Percentiles rank a stretch among this genome's conserved stretches.
These are phyloP conservation scores for Silene noctiflora DNA, from an alignment of 179 eudicot genomes.

Conservation along the genomic window DNA sequence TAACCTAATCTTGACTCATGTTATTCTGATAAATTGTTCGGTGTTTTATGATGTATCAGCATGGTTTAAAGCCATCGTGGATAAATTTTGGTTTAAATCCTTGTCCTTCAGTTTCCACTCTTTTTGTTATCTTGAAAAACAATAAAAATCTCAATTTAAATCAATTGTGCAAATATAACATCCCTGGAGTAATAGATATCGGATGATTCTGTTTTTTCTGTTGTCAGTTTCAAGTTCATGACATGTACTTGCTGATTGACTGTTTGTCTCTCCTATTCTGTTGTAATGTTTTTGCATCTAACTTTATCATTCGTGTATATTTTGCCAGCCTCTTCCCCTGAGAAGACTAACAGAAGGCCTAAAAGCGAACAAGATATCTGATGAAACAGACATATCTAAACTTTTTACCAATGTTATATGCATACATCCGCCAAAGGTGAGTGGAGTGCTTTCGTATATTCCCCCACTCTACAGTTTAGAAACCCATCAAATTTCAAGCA, in stretches of 20 bases:
- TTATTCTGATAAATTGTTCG: too few relatives aligned
- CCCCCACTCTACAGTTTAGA: not conserved
- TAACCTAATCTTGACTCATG: too few relatives aligned
- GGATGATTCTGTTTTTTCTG: not conserved
- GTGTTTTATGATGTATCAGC: too few relatives aligned
- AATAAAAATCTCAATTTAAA: too few relatives aligned
- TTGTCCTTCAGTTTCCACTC: not conserved
- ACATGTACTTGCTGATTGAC: not conserved
- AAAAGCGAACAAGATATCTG: slow-evolving; percentile 61
- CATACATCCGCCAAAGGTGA: slow-evolving; percentile 81
- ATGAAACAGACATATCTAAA: slow-evolving; percentile 63
- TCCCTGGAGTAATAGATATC: not conserved
- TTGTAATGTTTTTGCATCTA: slow-evolving; percentile 9
- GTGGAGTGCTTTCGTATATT: not conserved
- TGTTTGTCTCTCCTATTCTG: not conserved
- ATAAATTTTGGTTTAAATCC: not conserved
- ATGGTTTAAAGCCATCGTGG: too few relatives aligned
- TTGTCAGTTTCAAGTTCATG: not conserved
- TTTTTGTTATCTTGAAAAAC: not conserved
- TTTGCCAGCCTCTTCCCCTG: slow-evolving; percentile 77
- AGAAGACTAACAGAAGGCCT: slow-evolving; percentile 85
- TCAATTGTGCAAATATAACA: not conserved
- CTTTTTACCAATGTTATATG: slow-evolving; percentile 71
- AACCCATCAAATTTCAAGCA: not conserved
- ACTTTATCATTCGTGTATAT: slow-evolving; percentile 12